These are phyloP conservation scores for Cystobasidiaceae sp. DNA, from an alignment of 1,284 basidiomycete species.

Conservation along the genomic window DNA sequence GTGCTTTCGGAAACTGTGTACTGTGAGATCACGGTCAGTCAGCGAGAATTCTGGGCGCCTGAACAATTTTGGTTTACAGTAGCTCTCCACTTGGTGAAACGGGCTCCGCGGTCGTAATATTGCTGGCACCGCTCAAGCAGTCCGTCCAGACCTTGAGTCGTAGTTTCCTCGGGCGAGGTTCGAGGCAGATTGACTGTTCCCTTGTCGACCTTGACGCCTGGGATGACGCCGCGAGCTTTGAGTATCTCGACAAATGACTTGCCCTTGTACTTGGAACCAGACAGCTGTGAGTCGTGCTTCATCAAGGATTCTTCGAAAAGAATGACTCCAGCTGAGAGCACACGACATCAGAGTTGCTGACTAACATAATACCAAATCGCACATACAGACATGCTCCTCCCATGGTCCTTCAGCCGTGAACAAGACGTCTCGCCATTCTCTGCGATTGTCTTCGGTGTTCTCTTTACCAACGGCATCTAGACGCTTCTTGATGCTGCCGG, in stretches of 20 bases:
- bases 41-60: no score
- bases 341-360: not conserved
- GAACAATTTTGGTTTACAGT: conserved; percentile 38
- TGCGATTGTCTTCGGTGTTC: conserved; percentile 48
- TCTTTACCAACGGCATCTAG: conserved; percentile 48
- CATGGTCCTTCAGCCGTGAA: conserved; percentile 50
- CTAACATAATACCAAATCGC: conserved; percentile 43
- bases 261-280: conserved; percentile 15
- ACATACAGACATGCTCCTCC: conserved; percentile 48
- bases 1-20: conserved; percentile 50
- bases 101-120: conserved; percentile 51
- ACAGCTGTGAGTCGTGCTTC: conserved; percentile 48
- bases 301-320: conserved; percentile 53
- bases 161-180: conserved; percentile 47
- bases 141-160: conserved; percentile 54
- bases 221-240: conserved; percentile 51
- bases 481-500: conserved; percentile 51
- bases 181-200: conserved; percentile 53
- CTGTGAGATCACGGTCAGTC: not conserved
- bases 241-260: conserved; percentile 49
- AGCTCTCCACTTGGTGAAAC: conserved; percentile 56
- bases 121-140: conserved; percentile 51
- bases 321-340: conserved; percentile 50
- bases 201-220: conserved; percentile 55
- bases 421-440: conserved; percentile 51